Conservation (phyloP, 306 rosid species). For the Prunus padus region DNA sequence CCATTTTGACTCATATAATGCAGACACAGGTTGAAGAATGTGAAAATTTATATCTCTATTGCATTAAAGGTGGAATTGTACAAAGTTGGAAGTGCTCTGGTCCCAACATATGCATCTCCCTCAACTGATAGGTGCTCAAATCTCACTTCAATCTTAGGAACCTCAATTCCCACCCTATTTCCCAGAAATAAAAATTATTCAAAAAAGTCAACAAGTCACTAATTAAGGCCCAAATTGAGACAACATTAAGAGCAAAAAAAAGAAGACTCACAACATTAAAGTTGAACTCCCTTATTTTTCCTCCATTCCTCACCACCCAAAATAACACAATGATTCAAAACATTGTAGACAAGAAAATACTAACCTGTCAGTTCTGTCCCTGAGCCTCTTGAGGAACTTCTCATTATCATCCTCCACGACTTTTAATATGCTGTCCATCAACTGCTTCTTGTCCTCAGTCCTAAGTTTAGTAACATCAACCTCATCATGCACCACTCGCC, state of each 20-base stretch:
- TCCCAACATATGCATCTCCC: conserved; percentile 72
- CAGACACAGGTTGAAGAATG: background rate
- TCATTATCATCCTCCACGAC: conserved; percentile 71
- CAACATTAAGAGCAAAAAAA: background rate
- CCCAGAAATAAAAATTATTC: background rate
- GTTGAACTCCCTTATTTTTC: background rate
- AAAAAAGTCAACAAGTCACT: background rate
- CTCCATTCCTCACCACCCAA: conserved; percentile 12
- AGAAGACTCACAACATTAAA: background rate
- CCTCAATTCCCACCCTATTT: conserved; percentile 66
- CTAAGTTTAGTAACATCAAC: conserved; percentile 64
- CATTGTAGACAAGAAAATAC: background rate
- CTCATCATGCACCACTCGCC: conserved; percentile 33
- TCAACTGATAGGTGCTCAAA: conserved; percentile 55
- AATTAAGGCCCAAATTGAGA: background rate
- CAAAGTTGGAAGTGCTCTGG: conserved; percentile 77
- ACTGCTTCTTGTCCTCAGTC: conserved; percentile 43
- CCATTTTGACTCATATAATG: background rate
- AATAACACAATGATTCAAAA: background rate
- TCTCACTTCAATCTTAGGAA: conserved; percentile 66
- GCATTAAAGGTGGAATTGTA: conserved; percentile 53
- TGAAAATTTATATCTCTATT: conserved; percentile 49
- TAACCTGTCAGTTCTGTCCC: conserved; percentile 67
- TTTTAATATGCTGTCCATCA: conserved; percentile 57
- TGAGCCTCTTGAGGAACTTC: conserved; percentile 43